These are phyloP conservation scores for Penicillium sp. DNA, from an alignment of 2,329 filamentous ascomycete species.

Conservation along the genomic window DNA sequence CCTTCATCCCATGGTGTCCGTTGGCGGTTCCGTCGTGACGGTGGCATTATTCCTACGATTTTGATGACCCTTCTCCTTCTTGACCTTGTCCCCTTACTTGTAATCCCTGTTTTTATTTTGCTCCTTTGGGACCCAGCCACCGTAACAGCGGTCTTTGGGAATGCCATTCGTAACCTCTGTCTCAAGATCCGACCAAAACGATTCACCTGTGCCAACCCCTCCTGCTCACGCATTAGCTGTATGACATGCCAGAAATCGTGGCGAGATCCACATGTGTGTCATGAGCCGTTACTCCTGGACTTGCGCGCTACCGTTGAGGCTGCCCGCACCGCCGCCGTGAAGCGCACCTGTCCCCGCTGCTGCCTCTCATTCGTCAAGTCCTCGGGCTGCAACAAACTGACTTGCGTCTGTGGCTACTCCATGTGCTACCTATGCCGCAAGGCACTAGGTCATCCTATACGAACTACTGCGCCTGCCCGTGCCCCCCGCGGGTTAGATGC, in stretches of 20 bases:
- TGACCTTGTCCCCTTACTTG: slow-evolving; percentile 43
- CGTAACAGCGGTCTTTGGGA: slow-evolving; percentile 51
- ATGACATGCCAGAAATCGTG: slow-evolving; percentile 77
- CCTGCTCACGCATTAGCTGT: slow-evolving; percentile 71
- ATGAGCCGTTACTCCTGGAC: slow-evolving; percentile 76
- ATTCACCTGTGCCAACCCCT: slow-evolving; percentile 71
- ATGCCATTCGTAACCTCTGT: slow-evolving; percentile 64
- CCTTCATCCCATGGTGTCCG: slow-evolving; percentile 52
- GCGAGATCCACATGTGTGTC: slow-evolving; percentile 85
- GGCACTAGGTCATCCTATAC: slow-evolving; percentile 45
- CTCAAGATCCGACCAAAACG: slow-evolving; percentile 69
- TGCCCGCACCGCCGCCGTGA: slow-evolving; percentile 89
- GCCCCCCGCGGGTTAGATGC: slow-evolving; percentile 37
- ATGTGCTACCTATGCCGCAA: slow-evolving; percentile 98
- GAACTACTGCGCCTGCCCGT: slow-evolving; percentile 1
- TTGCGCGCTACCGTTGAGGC: slow-evolving; percentile 87
- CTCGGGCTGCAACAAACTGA: slow-evolving; percentile 93
- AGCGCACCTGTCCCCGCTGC: slow-evolving; percentile 90
- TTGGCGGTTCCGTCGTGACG: slow-evolving; percentile 59
- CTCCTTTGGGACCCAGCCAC: slow-evolving; percentile 55
- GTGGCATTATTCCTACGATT: slow-evolving; percentile 50
- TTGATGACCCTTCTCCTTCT: slow-evolving; percentile 46
- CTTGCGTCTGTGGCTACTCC: slow-evolving; percentile 90
- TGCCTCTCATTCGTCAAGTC: slow-evolving; percentile 90
- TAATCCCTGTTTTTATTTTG: slow-evolving; percentile 56